Base-by-base conservation (phyloP, 192 early-diverging fungal species). In the Diversispora eburnea region DNA sequence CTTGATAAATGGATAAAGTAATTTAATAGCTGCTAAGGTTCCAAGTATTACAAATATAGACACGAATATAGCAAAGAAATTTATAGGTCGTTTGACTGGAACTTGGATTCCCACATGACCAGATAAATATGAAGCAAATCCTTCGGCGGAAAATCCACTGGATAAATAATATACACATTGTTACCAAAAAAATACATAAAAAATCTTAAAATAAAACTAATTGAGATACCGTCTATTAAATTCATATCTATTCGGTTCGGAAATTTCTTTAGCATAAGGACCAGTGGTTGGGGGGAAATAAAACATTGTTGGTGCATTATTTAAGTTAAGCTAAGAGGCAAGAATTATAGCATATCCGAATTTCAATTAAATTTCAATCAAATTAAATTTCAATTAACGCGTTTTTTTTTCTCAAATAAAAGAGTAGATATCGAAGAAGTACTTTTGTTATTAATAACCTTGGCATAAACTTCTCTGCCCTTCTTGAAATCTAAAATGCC, bases 201-300 rank as follows among this genome's bases (percentile, higher is more conserved):
- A 61, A 45, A 15, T 48, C 19, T 25, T 41, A 60, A 15, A 12
- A n/a, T 39, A 13, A 6, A 51, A 4, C 4, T 13, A 10, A 43
- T 55, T n/a, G 0, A 64, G 70, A 52, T 79, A 89, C 88, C 72
- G 63, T 63, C 78, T 76, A 67, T 78, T 82, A 68, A 90, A 80
- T 66, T 92, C 90, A 57, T 92, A 92, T 33, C 76, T 74, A 52
- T 86, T 82, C 20, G 74, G 82, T 46, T 84, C 86, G 19, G 67
- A 73, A 45, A 77, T 67, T 69, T 76, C 65, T 54, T 81, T 78
- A 33, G 81, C 80, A 47, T 79, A 62, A 6, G 85, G 80, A 2
- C 83, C 84, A 67, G 87, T 86, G 10, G 88, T 87, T 20, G 89
- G 85, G 10, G 90, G 87, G 67, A 86, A 94, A 64, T 88, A 88